Evolutionary conservation across 345 rosid genomes (phyloP).

Genomic region (Boechera retrofracta): DNA sequence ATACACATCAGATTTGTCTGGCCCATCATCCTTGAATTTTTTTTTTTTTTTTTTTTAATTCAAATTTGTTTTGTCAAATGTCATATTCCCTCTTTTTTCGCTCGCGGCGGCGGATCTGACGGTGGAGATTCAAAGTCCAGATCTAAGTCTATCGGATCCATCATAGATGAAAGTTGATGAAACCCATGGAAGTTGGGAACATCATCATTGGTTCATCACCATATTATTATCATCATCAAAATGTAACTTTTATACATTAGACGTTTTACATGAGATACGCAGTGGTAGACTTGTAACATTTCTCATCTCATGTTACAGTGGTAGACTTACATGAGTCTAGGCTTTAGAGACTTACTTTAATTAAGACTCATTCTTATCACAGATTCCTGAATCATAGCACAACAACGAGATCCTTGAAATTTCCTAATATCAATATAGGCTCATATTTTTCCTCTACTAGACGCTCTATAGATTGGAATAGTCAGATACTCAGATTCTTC

Average conservation of each 20-base stretch:
- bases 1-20: neutral
- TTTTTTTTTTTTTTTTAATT: neutral
- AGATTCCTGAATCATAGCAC: neutral
- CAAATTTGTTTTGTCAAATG: neutral
- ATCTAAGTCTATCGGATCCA: slow-evolving; percentile 3
- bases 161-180: neutral
- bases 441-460: slow-evolving; percentile 10
- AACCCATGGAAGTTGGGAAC: neutral
- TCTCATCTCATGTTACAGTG: neutral
- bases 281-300: neutral
- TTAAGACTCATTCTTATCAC: neutral
- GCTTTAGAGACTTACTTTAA: neutral
- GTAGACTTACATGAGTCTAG: neutral
- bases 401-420: neutral
- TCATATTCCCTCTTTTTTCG: slow-evolving; percentile 25
- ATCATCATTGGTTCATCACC: neutral
- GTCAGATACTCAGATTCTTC: slow-evolving; percentile 34
- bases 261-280: neutral
- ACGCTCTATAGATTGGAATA: slow-evolving; percentile 33
- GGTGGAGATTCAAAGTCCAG: slow-evolving; percentile 30
- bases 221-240: neutral
- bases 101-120: slow-evolving; percentile 35
- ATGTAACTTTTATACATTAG: neutral
- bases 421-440: slow-evolving; percentile 16
- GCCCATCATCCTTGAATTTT: neutral